phyloP scores from a whole-genome alignment of 2,329 filamentous ascomycete genomes.

The Alternaria arborescens region DNA sequence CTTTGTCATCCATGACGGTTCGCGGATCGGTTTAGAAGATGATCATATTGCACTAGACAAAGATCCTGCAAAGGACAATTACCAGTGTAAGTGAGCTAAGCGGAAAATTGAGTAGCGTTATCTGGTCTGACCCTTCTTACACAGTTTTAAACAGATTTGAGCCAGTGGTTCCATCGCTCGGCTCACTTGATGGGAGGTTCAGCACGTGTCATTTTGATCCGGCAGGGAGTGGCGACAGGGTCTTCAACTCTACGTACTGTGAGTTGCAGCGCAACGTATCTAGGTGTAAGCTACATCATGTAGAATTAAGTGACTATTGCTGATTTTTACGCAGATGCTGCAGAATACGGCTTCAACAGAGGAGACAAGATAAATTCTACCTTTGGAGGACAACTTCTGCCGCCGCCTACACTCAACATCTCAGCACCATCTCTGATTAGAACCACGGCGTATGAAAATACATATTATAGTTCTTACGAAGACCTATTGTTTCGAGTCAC shows the following conservation, averaged over 20 bases:
- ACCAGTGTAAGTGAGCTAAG: neutral
- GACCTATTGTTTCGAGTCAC: neutral
- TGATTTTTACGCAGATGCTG: neutral
- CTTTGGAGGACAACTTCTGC: constrained; percentile 6
- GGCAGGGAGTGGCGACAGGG: no score
- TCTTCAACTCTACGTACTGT: neutral
- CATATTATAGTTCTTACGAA: neutral
- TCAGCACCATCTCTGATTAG: constrained; percentile 2
- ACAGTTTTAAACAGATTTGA: neutral
- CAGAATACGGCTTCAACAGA: neutral
- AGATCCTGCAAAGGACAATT: neutral
- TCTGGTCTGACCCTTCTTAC: neutral
- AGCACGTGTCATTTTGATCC: neutral
- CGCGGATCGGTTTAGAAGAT: constrained; percentile 8
- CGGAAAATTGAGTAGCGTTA: neutral
- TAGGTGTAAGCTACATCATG: neutral
- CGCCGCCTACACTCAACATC: constrained; percentile 18
- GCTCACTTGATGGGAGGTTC: neutral
- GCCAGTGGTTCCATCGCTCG: neutral
- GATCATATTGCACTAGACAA: constrained; percentile 10
- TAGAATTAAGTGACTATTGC: neutral
- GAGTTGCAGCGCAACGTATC: neutral
- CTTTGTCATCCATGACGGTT: constrained; percentile 28
- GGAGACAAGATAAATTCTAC: constrained; percentile 1
- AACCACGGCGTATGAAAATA: neutral